phyloP scores from a whole-genome alignment of 2,329 filamentous ascomycete species.

The Colletotrichum orchidophilum region DNA sequence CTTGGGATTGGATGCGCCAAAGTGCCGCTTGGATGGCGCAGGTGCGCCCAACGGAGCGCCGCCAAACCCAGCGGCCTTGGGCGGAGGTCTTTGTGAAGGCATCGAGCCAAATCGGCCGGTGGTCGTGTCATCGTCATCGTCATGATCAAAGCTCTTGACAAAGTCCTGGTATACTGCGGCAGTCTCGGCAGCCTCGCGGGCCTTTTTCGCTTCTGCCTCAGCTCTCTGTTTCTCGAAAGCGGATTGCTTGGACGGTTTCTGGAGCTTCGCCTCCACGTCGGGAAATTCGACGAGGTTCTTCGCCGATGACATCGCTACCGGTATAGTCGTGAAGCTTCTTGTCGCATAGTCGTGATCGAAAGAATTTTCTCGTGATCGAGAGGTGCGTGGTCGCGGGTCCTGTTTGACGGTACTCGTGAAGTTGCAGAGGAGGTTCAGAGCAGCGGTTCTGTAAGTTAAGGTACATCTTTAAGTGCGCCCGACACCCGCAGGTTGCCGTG shows the following conservation, averaged over 20 bases:
- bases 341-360: conserved; percentile 11
- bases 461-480: neutral
- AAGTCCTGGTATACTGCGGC: conserved; percentile 89
- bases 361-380: no score
- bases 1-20: conserved; percentile 63
- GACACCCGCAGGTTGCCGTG: no score
- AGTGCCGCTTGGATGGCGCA: conserved; percentile 68
- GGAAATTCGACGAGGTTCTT: conserved; percentile 69
- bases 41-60: conserved; percentile 37
- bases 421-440: neutral
- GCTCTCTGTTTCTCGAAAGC: conserved; percentile 89
- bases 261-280: conserved; percentile 79
- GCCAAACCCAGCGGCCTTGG: conserved; percentile 39
- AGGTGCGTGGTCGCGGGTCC: neutral
- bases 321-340: neutral
- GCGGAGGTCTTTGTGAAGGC: conserved; percentile 5
- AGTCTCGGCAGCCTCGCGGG: conserved; percentile 85
- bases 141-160: conserved; percentile 78
- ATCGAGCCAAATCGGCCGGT: conserved; percentile 30
- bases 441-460: no score
- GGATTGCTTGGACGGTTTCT: conserved; percentile 84
- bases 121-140: conserved; percentile 59
- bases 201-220: conserved; percentile 88
- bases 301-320: conserved; percentile 55
- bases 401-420: neutral